Evolutionary conservation across 495 filamentous ascomycete species (phyloP).

Genomic region (Sabuloglossum arenarium): DNA sequence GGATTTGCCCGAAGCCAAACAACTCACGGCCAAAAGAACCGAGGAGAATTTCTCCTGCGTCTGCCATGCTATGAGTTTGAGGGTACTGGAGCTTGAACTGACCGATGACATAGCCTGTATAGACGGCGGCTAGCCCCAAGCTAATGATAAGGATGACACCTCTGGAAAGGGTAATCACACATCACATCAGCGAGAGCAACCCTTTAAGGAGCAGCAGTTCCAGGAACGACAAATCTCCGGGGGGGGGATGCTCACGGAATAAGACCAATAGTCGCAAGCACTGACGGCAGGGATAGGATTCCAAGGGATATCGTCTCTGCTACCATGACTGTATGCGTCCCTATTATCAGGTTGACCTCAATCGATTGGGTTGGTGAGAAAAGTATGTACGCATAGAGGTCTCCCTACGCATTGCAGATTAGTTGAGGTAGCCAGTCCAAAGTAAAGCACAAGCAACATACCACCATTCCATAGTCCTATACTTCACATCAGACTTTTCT

Average conservation of each 20-base stretch:
- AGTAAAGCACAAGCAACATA: neutral
- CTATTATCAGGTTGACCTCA: neutral
- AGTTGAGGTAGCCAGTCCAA: neutral
- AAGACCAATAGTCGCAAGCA: constrained; percentile 44
- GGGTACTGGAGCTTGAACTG: constrained; percentile 58
- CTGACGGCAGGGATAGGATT: constrained; percentile 39
- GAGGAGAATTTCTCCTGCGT: constrained; percentile 45
- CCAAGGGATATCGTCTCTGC: constrained; percentile 59
- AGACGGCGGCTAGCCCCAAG: constrained; percentile 47
- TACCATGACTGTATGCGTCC: constrained; percentile 29
- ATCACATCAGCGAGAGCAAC: constrained; percentile 2
- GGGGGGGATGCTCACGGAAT: constrained; percentile 20
- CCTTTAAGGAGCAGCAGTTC: constrained; percentile 1
- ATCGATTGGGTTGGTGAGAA: neutral
- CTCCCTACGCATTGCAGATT: neutral
- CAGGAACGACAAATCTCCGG: neutral
- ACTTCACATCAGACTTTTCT: neutral
- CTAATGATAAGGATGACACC: constrained; percentile 34
- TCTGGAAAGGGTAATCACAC: constrained; percentile 4
- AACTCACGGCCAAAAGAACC: constrained; percentile 29
- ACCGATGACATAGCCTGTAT: constrained; percentile 58
- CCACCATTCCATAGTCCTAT: neutral
- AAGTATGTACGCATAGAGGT: neutral
- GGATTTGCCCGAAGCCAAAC: constrained; percentile 35
- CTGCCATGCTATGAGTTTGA: constrained; percentile 49